Percentiles rank a stretch among this genome's conserved stretches.
phyloP scores from a whole-genome alignment of 1,284 basidiomycete genomes.

The Moesziomyces aphidis region DNA sequence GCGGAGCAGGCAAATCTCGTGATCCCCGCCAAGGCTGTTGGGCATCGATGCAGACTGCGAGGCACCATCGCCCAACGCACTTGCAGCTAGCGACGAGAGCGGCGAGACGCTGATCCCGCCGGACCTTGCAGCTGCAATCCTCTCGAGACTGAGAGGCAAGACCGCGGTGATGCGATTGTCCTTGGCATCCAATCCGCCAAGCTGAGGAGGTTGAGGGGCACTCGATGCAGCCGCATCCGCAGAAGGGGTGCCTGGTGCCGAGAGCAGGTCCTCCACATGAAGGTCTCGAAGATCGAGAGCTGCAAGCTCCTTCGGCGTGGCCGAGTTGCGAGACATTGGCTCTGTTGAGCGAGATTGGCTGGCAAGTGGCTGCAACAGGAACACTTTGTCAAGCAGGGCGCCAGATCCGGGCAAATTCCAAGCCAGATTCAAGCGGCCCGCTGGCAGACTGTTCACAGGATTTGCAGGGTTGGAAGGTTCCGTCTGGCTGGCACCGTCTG shows the following conservation, averaged over 20 bases:
- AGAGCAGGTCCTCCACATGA: constrained; percentile 15
- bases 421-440: constrained; percentile 13
- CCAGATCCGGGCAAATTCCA: constrained; percentile 33
- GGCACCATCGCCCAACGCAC: not conserved
- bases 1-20: constrained; percentile 36
- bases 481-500: not conserved
- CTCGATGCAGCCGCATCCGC: not conserved
- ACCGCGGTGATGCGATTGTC: constrained; percentile 19
- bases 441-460: not conserved
- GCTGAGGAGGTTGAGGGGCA: too few species aligned
- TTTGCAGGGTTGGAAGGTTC: not conserved
- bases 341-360: not conserved
- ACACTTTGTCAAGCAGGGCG: constrained; percentile 20
- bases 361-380: constrained; percentile 13
- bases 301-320: constrained; percentile 8
- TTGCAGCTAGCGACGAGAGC: constrained; percentile 14
- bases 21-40: constrained; percentile 21
- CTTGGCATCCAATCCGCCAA: not conserved
- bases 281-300: constrained; percentile 13
- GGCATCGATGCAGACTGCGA: not conserved
- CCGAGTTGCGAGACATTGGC: not conserved
- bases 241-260: not conserved
- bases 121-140: constrained; percentile 23
- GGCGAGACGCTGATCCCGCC: constrained; percentile 21
- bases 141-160: constrained; percentile 43